Base-by-base conservation (phyloP, 2,329 filamentous ascomycete genomes). In the Aspergillus aculeatus region DNA sequence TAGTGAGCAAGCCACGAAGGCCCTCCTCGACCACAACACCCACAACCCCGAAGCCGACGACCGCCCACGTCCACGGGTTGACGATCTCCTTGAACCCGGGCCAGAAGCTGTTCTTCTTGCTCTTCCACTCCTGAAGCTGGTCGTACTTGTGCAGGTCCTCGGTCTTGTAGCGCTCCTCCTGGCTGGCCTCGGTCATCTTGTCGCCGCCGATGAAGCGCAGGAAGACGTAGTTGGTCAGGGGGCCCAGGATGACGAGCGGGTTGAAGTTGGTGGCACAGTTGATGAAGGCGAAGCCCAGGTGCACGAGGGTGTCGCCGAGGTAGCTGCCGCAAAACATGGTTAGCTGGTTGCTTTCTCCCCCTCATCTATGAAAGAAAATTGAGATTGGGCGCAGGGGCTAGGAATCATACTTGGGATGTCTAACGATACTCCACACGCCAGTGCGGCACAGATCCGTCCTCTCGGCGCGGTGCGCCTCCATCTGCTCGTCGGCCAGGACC, bases 381-480 rank as follows among this genome's bases (percentile, higher is more conserved):
- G 32, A 5, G 10, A 12, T 4, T 35, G 10, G 32, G 14, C 9
- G 14, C 32, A 12, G 7, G 16, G 29, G 31, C 10, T 9, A n/a
- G 7, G 11, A n/a, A 19, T 75, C 82, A 71, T 76, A 86, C 84
- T 87, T 87, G 0, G 85, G 85, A 72, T 87, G 84, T 52, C 85
- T 75, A 26, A 86, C 84, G 32, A 87, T 79, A 64, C 83, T 84
- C 83, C 84, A 87, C 31, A 87, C 85, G 12, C 84, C 84, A n/a
- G 83, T 78, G 14, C 81, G 79, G 62, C 82, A 78, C 31, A 86
- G 74, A 41, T 74, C 75, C 2, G 57, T 66, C 16, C 76, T 75
- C 23, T 79, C 70, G 49, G 75, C 73, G 61, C 81, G 80, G 69
- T 85, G 83, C 35, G 76, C 67, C 50, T 82, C 80, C 14, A 87